A percentile compares a stretch with the other conserved stretches of the same genome.
These are phyloP conservation scores for Mycena floridula DNA, from an alignment of 768 basidiomycete species.

Conservation along the genomic window DNA sequence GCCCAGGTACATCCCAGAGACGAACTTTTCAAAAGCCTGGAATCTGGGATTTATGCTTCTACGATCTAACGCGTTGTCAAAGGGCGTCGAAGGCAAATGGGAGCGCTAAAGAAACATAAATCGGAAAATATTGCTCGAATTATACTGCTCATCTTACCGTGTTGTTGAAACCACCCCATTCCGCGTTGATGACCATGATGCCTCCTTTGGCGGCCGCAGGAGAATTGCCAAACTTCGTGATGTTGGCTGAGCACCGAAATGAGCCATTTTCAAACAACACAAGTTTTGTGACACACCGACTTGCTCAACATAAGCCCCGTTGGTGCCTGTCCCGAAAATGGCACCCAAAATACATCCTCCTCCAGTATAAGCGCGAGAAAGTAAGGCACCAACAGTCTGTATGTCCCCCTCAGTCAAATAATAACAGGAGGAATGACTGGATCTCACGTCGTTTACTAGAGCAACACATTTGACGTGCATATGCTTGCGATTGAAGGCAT, in stretches of 20 bases:
- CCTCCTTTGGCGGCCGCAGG: constrained; percentile 56
- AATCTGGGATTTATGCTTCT: constrained; percentile 88
- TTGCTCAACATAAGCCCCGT: constrained; percentile 94
- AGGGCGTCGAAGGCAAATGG: constrained; percentile 81
- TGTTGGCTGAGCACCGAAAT: constrained; percentile 40
- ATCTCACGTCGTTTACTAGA: constrained; percentile 86
- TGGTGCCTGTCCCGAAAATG: constrained; percentile 98
- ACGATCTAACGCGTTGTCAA: constrained; percentile 89
- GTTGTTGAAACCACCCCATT: constrained; percentile 99
- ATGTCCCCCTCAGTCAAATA: background rate
- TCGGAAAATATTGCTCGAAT: constrained; percentile 2
- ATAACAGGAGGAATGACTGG: background rate
- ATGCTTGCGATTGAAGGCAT: constrained; percentile 88
- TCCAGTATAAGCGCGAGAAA: constrained; percentile 90
- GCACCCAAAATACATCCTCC: constrained; percentile 86
- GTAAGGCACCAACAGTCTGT: constrained; percentile 93
- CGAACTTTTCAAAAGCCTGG: constrained; percentile 97
- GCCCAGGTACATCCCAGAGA: constrained; percentile 98
- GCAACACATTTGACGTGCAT: constrained; percentile 90
- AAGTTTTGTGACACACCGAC: constrained; percentile 29
- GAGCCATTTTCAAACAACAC: background rate
- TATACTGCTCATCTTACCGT: constrained; percentile 40
- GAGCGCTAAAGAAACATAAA: constrained; percentile 44
- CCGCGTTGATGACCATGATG: constrained; percentile 92
- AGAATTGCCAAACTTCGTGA: constrained; percentile 74